phyloP scores from a whole-genome alignment of 495 filamentous ascomycete species.

The Evernia prunastri region DNA sequence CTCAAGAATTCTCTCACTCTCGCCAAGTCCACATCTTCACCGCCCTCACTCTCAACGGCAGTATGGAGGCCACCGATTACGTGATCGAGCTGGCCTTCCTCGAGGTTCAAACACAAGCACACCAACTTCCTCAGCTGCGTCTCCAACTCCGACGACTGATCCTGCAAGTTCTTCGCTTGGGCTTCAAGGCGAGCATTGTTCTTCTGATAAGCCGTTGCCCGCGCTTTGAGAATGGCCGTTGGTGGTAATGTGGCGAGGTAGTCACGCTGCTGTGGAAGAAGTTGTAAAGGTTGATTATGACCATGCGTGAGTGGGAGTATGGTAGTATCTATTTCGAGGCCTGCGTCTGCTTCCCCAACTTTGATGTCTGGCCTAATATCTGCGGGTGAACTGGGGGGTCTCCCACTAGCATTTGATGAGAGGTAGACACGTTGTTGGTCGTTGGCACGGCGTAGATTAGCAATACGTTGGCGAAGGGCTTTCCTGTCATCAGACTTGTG shows the following conservation, averaged over 20 bases:
- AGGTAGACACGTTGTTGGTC: slow-evolving; percentile 41
- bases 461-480: slow-evolving; percentile 53
- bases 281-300: slow-evolving; percentile 22
- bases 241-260: slow-evolving; percentile 31
- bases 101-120: slow-evolving; percentile 58
- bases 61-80: slow-evolving; percentile 53
- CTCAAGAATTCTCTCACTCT: slow-evolving; percentile 67
- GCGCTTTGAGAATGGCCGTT: slow-evolving; percentile 29
- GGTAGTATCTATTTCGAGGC: slow-evolving; percentile 41
- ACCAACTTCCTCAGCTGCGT: slow-evolving; percentile 64
- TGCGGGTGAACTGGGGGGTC: slow-evolving; percentile 29
- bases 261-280: slow-evolving; percentile 23
- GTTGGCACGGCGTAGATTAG: slow-evolving; percentile 52
- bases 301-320: slow-evolving; percentile 26
- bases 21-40: slow-evolving; percentile 56
- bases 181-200: slow-evolving; percentile 41
- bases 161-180: slow-evolving; percentile 47
- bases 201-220: slow-evolving; percentile 41
- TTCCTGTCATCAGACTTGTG: slow-evolving; percentile 51
- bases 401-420: slow-evolving; percentile 19
- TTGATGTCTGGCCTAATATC: slow-evolving; percentile 31
- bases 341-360: slow-evolving; percentile 50
- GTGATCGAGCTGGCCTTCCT: slow-evolving; percentile 52
- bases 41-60: slow-evolving; percentile 69
- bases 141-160: slow-evolving; percentile 59